Base-by-base conservation (phyloP, 1,284 basidiomycete genomes). In the Wolfiporia cocos region DNA sequence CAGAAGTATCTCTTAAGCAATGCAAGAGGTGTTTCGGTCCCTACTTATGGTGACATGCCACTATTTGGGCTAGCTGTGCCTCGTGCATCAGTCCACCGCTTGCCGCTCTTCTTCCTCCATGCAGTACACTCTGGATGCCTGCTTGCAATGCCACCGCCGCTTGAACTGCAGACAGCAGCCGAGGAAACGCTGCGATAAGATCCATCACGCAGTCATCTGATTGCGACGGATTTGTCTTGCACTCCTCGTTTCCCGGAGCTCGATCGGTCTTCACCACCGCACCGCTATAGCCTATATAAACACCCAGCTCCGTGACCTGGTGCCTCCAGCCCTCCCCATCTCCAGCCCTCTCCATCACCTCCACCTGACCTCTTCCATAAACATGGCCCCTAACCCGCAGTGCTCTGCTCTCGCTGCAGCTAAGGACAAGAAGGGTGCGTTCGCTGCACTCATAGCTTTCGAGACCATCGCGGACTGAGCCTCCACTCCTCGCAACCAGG, bases 341-440 rank as follows among this genome's bases (percentile, higher is more conserved):
- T 14, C 19, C 28, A 29, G 18, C 19, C 41, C 14, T 26, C 41
- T 18, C 14, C 24, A 23, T n/a, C 14, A 24, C 9, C 19, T 24
- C 21, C 17, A 20, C 23, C 36, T 26, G 15, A 22, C 24, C 35
- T 34, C 36, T 18, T 29, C 39, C 15, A 17, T 40, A 34, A 41
- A 44, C 41, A 70, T 68, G 63, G 64, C 65, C 40, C 66, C 61
- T 51, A 65, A 70, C 55, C 68, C 73, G 29, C 71, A 71, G 54
- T 86, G 82, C 61, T 51, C 69, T 52, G 80, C 78, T 39, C 65
- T 86, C 50, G 65, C 67, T 49, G 64, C 64, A 34, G 82, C 80
- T 4, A 70, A 76, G 64, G 43, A 55, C 2, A 64, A 57, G 54
- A 68, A 69, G 47, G 73, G 82, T 81, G 37, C 15, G 60, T 39